Conservation (phyloP, 2,329 filamentous ascomycete species). For the Cordyceps tenuipes region DNA sequence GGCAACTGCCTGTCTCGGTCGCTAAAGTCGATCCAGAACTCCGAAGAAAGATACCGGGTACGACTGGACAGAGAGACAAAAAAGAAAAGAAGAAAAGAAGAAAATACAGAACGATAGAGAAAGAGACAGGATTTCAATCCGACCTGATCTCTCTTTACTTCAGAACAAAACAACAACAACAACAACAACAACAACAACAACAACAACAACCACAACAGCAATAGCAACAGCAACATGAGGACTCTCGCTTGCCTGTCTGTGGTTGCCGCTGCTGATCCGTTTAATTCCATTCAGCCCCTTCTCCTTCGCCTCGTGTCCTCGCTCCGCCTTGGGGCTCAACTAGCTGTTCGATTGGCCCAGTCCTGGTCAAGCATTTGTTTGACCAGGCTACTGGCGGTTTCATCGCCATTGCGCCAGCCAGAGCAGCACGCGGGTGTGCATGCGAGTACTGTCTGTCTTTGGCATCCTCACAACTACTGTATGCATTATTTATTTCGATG, state of each 20-base stretch:
- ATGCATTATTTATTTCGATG: no score
- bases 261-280: not conserved
- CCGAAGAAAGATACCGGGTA: not conserved
- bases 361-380: not conserved
- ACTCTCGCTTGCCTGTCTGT: not conserved
- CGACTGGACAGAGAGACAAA: no score
- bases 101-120: not conserved
- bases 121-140: no score
- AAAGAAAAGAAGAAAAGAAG: no score
- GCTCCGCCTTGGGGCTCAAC: constrained; percentile 1
- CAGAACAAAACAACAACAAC: no score
- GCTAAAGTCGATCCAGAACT: not conserved
- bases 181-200: no score
- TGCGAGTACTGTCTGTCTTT: no score
- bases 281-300: not conserved
- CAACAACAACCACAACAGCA: no score
- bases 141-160: no score
- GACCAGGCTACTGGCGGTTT: not conserved
- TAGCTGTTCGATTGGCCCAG: constrained; percentile 1
- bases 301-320: constrained; percentile 3
- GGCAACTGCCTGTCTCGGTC: not conserved
- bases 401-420: constrained; percentile 4
- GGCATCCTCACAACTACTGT: no score
- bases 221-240: not conserved
- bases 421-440: not conserved